phyloP scores from a whole-genome alignment of 768 basidiomycete genomes.

The Brasilioporus rufonigricans region DNA sequence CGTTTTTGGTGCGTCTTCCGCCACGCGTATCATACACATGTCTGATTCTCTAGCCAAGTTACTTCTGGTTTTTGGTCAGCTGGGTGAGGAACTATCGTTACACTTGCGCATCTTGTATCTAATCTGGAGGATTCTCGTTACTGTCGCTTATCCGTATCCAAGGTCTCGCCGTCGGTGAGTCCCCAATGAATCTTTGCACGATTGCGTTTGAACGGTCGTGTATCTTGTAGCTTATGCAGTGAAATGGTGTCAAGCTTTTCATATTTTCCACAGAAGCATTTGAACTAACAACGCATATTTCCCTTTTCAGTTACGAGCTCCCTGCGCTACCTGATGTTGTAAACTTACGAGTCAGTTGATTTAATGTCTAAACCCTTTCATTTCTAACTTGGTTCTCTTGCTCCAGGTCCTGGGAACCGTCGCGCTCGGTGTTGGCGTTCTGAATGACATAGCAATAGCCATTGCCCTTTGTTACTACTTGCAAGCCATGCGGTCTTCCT shows the following conservation, averaged over 20 bases:
- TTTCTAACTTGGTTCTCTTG: background rate
- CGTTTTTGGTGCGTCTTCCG: constrained; percentile 40
- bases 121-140: background rate
- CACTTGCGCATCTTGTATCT: background rate
- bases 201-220: background rate
- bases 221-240: constrained; percentile 40
- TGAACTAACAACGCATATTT: background rate
- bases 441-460: constrained; percentile 53
- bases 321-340: constrained; percentile 41
- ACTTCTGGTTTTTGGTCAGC: constrained; percentile 46
- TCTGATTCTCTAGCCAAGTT: constrained; percentile 33
- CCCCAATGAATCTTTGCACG: background rate
- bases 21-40: background rate
- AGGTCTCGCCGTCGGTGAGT: constrained; percentile 42
- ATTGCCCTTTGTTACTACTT: constrained; percentile 53
- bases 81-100: constrained; percentile 37
- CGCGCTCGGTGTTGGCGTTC: constrained; percentile 47
- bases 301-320: constrained; percentile 37
- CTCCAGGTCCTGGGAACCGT: constrained; percentile 44
- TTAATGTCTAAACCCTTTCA: background rate
- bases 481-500: constrained; percentile 50
- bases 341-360: constrained; percentile 42
- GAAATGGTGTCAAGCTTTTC: constrained; percentile 36
- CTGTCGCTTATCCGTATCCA: background rate
- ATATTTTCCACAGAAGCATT: background rate